Conservation (phyloP, 805 yeast species). For the Metschnikowia chrysomelidarum region DNA sequence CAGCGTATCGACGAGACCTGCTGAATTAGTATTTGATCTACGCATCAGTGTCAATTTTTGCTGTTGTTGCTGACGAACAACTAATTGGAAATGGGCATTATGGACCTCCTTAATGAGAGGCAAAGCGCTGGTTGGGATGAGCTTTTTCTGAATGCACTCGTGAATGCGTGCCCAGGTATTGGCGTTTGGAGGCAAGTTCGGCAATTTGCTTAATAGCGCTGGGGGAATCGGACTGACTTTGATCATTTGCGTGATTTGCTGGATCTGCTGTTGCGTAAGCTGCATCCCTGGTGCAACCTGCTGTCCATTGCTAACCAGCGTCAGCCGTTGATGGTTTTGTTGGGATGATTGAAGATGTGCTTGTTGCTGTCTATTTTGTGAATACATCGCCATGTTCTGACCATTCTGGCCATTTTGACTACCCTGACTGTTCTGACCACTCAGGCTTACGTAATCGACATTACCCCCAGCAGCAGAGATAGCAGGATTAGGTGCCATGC, state of each 20-base stretch:
- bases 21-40: slow-evolving; percentile 13
- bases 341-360: no score
- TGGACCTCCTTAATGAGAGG: slow-evolving; percentile 65
- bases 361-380: slow-evolving; percentile 6
- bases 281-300: slow-evolving; percentile 14
- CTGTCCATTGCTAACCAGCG: slow-evolving; percentile 8
- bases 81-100: slow-evolving; percentile 59
- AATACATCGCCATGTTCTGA: slow-evolving; percentile 11
- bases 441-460: no score
- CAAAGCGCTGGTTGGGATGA: slow-evolving; percentile 57
- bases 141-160: slow-evolving; percentile 56
- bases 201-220: slow-evolving; percentile 60
- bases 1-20: no score
- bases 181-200: slow-evolving; percentile 73
- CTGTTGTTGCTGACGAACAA: slow-evolving; percentile 50
- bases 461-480: no score
- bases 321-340: slow-evolving; percentile 4
- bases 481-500: slow-evolving; percentile 22
- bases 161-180: slow-evolving; percentile 81
- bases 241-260: slow-evolving; percentile 42
- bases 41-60: slow-evolving; percentile 28
- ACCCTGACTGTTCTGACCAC: background rate
- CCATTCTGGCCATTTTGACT: slow-evolving; percentile 1
- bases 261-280: slow-evolving; percentile 32
- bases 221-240: slow-evolving; percentile 72